Evolutionary conservation across 2,329 filamentous ascomycete species (phyloP).

Genomic region (Pseudocercospora pini-densiflorae): DNA sequence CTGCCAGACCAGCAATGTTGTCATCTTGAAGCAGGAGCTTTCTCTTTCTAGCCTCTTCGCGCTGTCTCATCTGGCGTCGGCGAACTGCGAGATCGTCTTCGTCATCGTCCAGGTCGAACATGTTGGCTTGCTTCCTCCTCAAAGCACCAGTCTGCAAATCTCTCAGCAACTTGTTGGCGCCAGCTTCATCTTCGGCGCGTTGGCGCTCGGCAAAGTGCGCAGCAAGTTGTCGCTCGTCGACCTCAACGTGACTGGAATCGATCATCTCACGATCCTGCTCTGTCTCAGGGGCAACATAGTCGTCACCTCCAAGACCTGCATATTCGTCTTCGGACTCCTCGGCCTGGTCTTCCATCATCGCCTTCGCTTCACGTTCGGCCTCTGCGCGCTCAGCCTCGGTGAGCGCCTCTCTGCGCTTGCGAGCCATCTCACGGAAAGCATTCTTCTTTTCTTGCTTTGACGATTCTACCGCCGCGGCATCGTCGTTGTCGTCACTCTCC

Average conservation of each 20-base stretch:
- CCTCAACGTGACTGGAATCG: conserved; percentile 76
- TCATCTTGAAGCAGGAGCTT: conserved; percentile 87
- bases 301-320: conserved; percentile 90
- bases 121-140: conserved; percentile 74
- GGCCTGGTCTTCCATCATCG: conserved; percentile 90
- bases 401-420: conserved; percentile 61
- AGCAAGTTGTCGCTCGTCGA: conserved; percentile 79
- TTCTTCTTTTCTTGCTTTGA: conserved; percentile 42
- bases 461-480: conserved; percentile 43
- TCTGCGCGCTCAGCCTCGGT: conserved; percentile 48
- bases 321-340: conserved; percentile 99
- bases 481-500: conserved; percentile 43
- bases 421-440: conserved; percentile 72
- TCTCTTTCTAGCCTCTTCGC: conserved; percentile 89
- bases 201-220: conserved; percentile 85
- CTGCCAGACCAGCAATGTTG: conserved; percentile 78
- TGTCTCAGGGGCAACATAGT: conserved; percentile 75
- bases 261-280: conserved; percentile 85
- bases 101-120: conserved; percentile 75
- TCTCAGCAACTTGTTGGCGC: conserved; percentile 87
- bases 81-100: conserved; percentile 81
- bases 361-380: conserved; percentile 78
- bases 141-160: conserved; percentile 90
- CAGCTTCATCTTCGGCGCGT: conserved; percentile 79
- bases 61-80: conserved; percentile 77